Conservation (phyloP, 768 basidiomycete species). For the Tubosaeta sp. region DNA sequence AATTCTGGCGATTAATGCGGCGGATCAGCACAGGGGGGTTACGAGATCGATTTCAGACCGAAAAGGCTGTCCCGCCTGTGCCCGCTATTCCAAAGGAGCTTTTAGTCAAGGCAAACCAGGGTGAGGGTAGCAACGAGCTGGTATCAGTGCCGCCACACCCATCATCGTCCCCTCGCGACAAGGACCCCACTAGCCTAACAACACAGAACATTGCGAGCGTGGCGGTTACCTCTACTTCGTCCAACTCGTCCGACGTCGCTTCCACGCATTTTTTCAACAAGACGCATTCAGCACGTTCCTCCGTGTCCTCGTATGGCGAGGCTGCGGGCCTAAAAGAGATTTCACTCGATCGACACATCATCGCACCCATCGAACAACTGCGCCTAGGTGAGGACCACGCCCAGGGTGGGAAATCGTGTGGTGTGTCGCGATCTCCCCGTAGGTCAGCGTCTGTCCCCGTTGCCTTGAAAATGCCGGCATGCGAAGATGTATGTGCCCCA, state of each 20-base stretch:
- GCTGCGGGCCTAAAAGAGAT: slow-evolving; percentile 33
- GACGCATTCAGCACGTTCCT: slow-evolving; percentile 48
- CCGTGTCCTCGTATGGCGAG: slow-evolving; percentile 52
- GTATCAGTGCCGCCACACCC: slow-evolving; percentile 6
- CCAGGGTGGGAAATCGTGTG: background rate
- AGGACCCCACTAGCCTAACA: background rate
- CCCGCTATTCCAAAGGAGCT: slow-evolving; percentile 53
- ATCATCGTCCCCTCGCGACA: slow-evolving; percentile 6
- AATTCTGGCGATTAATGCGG: slow-evolving; percentile 67
- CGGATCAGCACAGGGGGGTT: slow-evolving; percentile 62
- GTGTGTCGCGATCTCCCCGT: slow-evolving; percentile 12
- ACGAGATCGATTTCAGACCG: slow-evolving; percentile 42
- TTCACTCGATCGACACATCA: slow-evolving; percentile 42
- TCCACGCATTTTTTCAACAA: slow-evolving; percentile 50
- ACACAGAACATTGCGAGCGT: slow-evolving; percentile 33
- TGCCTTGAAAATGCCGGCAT: slow-evolving; percentile 3
- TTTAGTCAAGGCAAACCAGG: slow-evolving; percentile 9
- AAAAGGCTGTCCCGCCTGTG: slow-evolving; percentile 47
- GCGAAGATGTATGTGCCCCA: slow-evolving; percentile 3
- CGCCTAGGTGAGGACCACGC: slow-evolving; percentile 32
- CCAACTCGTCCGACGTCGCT: slow-evolving; percentile 53
- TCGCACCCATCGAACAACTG: slow-evolving; percentile 53
- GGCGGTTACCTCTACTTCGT: slow-evolving; percentile 58
- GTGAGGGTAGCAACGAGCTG: slow-evolving; percentile 1
- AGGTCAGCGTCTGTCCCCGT: slow-evolving; percentile 18